Evolutionary conservation across 257 asterid genomes (phyloP), one percentile per base, ranked within the genome.

Genomic region (Solanum commersonii): DNA sequence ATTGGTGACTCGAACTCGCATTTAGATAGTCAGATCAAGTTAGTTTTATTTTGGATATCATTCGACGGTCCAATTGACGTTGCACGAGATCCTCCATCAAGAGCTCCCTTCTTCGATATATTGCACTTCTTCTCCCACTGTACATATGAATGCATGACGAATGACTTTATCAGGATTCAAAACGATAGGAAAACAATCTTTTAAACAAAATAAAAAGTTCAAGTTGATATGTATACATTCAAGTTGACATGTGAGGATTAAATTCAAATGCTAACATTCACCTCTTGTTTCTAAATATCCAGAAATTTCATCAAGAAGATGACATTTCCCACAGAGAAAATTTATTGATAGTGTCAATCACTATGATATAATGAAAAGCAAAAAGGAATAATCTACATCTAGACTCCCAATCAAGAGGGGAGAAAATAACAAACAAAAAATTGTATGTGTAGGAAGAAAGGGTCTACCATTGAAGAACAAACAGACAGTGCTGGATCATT

Each of bases 111-210:
- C 94, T 92, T 92, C 91, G 90, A 85, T 37, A 91, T 67, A 85
- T 90, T 91, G 95, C 98, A 94, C 90, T 92, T 95, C 85, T 94
- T 95, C 94, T 93, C 94, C 99, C 99, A 96, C 98, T 96, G 90
- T 92, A 95, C 87, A 49, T 12, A 63, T 44, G 87, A 87, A 88
- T 13, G 18, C 59, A 70, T 68, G 76, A 27, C 20, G 5, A 25
- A 31, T 68, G 60, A 77, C 84, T 77, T 38, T 15, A 38, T 77
- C 34, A 74, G 38, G 56, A 20, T 74, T 74, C 83, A 83, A 49
- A 89, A 90, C 27, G 42, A 60, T 86, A 74, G 76, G 27, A 18
- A 6, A 29, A 5, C 40, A 71, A 73, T 34, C 63, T 78, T 89
- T 71, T 90, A 77, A n/a, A 13, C 23, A 38, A n/a, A 6, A 12